Percentiles rank a stretch among this genome's conserved stretches.
Conservation (phyloP, 2,329 filamentous ascomycete genomes). For the Cephalotrichum gorgonifer region DNA sequence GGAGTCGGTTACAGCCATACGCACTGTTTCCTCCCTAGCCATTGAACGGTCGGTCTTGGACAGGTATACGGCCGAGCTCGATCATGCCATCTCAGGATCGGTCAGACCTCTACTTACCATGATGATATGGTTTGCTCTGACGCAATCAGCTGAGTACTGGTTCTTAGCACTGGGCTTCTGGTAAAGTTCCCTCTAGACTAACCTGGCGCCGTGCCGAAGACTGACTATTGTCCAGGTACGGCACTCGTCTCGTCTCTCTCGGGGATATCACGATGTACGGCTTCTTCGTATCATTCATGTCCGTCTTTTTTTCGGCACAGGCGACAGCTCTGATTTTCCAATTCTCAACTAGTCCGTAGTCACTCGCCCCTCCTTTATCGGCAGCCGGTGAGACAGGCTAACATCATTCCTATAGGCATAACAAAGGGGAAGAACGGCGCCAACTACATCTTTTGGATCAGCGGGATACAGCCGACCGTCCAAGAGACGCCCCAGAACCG, state of each 20-base stretch:
- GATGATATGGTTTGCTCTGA: conserved; percentile 29
- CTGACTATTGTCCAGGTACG: conserved; percentile 17
- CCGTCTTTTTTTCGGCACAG: conserved; percentile 34
- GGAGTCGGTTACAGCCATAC: conserved; percentile 37
- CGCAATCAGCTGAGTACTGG: conserved; percentile 25
- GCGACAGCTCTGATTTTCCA: conserved; percentile 30
- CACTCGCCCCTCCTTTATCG: no score
- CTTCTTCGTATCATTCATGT: conserved; percentile 41
- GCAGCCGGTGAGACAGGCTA: conserved; percentile 38
- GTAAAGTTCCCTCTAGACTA: conserved; percentile 36
- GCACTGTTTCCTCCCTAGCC: conserved; percentile 37
- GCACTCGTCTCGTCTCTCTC: conserved; percentile 25
- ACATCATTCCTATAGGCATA: conserved; percentile 32
- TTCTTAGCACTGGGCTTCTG: conserved; percentile 28
- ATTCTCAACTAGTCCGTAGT: conserved; percentile 31
- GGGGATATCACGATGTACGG: conserved; percentile 34
- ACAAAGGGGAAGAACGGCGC: conserved; percentile 36
- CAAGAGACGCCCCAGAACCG: conserved; percentile 5
- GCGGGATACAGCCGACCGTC: conserved; percentile 14
- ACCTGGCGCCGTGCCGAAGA: conserved; percentile 25
- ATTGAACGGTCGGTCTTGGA: conserved; percentile 30
- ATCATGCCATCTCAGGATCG: conserved; percentile 18
- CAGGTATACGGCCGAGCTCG: conserved; percentile 19
- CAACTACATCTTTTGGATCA: conserved; percentile 35
- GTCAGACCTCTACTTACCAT: conserved; percentile 21